Percentiles rank a stretch among this genome's conserved stretches.
These are phyloP conservation scores for Beauveria asiatica DNA, from an alignment of 2,329 filamentous ascomycete genomes.

Conservation along the genomic window DNA sequence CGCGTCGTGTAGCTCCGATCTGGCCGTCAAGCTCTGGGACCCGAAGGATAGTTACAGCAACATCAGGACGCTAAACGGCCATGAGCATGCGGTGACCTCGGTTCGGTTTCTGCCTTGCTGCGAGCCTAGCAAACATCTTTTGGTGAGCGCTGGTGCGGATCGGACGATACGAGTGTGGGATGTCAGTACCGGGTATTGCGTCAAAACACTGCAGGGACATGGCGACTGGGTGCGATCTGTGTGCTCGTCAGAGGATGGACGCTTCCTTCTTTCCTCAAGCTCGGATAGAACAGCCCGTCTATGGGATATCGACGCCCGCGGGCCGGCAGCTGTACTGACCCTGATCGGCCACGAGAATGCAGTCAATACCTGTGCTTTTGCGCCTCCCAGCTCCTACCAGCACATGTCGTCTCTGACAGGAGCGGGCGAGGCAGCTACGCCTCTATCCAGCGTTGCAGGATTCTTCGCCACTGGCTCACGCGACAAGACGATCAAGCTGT, in stretches of 20 bases:
- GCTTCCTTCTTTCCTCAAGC: slow-evolving; percentile 72
- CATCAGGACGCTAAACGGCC: slow-evolving; percentile 79
- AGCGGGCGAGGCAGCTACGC: slow-evolving; percentile 65
- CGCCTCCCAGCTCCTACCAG: slow-evolving; percentile 67
- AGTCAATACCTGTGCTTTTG: slow-evolving; percentile 79
- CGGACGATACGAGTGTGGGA: slow-evolving; percentile 86
- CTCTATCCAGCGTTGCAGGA: slow-evolving; percentile 66
- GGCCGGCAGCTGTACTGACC: slow-evolving; percentile 64
- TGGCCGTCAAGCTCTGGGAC: slow-evolving; percentile 94
- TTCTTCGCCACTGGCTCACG: slow-evolving; percentile 83
- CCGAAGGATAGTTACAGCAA: slow-evolving; percentile 90
- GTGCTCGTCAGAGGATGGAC: slow-evolving; percentile 70
- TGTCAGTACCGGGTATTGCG: slow-evolving; percentile 81
- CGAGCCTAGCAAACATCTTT: slow-evolving; percentile 72
- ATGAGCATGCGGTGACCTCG: slow-evolving; percentile 85
- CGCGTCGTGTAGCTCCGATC: slow-evolving; percentile 71
- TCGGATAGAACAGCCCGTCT: slow-evolving; percentile 74
- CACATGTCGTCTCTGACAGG: slow-evolving; percentile 70
- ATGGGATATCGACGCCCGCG: slow-evolving; percentile 66
- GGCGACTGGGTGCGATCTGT: slow-evolving; percentile 85
- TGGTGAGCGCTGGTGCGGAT: slow-evolving; percentile 81
- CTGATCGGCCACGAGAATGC: slow-evolving; percentile 81
- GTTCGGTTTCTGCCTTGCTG: slow-evolving; percentile 75
- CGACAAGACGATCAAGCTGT: slow-evolving; percentile 85
- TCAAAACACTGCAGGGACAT: slow-evolving; percentile 79